These are phyloP conservation scores for Elongisporangium senticosum DNA, from an alignment of 352 stramenopile species.

Conservation along the genomic window DNA sequence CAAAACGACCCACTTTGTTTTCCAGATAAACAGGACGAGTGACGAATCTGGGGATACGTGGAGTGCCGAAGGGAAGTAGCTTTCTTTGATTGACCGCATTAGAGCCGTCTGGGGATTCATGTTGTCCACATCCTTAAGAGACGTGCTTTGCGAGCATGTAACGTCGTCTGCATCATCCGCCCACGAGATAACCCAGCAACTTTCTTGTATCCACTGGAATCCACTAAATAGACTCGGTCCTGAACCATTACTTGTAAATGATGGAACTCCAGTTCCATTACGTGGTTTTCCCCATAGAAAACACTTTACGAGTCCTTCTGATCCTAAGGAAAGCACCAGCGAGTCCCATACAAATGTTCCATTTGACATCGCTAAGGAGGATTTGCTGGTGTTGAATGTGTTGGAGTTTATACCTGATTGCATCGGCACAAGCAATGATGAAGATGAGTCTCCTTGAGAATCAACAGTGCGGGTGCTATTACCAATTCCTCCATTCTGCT, in stretches of 20 bases:
- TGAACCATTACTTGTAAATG: conserved; percentile 13
- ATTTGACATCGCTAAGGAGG: neutral
- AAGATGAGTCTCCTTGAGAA: neutral
- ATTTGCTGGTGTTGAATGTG: neutral
- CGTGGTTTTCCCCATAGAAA: conserved; percentile 77
- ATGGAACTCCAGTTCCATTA: conserved; percentile 9
- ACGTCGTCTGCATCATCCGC: conserved; percentile 78
- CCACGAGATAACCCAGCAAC: conserved; percentile 82
- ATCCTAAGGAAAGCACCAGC: conserved; percentile 66
- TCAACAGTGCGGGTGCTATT: neutral
- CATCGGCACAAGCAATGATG: neutral
- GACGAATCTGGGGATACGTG: conserved; percentile 55
- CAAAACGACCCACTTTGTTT: conserved; percentile 65
- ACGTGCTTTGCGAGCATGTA: conserved; percentile 80
- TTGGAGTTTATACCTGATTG: neutral
- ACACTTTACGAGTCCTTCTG: conserved; percentile 72
- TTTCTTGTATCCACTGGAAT: conserved; percentile 72
- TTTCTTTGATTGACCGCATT: conserved; percentile 78
- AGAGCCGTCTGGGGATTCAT: conserved; percentile 77
- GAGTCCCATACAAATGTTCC: conserved; percentile 43
- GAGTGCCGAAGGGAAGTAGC: conserved; percentile 59
- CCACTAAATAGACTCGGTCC: conserved; percentile 5
- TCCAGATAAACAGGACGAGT: conserved; percentile 73
- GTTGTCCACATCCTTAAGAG: conserved; percentile 72
- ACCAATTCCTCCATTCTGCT: neutral